These are phyloP conservation scores for Pestalotiopsis sp. DNA, from an alignment of 2,329 filamentous ascomycete genomes.

Conservation along the genomic window DNA sequence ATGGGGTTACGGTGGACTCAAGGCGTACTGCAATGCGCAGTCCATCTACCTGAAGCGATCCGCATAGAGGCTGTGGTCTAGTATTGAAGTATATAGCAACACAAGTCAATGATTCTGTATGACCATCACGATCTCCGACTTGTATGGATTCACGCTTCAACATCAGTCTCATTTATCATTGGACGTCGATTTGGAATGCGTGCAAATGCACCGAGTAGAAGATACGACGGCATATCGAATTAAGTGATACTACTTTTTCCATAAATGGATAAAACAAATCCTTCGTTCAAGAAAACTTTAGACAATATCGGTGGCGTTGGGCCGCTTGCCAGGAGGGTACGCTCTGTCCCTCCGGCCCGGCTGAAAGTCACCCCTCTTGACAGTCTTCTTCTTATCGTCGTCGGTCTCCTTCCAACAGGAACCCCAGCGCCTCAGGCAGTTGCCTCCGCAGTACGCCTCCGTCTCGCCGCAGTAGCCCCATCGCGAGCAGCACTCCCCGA, in stretches of 20 bases:
- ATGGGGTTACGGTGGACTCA: constrained; percentile 41
- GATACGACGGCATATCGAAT: background rate
- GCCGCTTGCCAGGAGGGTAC: constrained; percentile 1
- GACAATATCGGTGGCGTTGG: background rate
- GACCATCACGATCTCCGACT: no score
- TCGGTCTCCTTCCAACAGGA: background rate
- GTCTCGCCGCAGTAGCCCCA: constrained; percentile 11
- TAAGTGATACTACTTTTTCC: no score
- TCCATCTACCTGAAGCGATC: constrained; percentile 16
- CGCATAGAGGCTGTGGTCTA: background rate
- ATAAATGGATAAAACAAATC: background rate
- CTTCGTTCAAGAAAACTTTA: background rate
- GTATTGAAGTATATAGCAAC: background rate
- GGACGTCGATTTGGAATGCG: no score
- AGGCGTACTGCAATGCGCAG: constrained; percentile 33
- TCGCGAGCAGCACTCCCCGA: constrained; percentile 11
- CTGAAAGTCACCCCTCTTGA: background rate
- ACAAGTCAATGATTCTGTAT: no score
- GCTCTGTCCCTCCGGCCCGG: background rate
- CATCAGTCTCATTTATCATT: no score
- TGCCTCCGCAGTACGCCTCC: constrained; percentile 26
- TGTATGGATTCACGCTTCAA: no score
- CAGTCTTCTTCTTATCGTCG: background rate
- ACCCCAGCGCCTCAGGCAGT: constrained; percentile 25
- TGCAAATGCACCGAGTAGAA: background rate